These are phyloP conservation scores for Pistacia atlantica DNA, from an alignment of 345 rosid genomes.

Conservation along the genomic window DNA sequence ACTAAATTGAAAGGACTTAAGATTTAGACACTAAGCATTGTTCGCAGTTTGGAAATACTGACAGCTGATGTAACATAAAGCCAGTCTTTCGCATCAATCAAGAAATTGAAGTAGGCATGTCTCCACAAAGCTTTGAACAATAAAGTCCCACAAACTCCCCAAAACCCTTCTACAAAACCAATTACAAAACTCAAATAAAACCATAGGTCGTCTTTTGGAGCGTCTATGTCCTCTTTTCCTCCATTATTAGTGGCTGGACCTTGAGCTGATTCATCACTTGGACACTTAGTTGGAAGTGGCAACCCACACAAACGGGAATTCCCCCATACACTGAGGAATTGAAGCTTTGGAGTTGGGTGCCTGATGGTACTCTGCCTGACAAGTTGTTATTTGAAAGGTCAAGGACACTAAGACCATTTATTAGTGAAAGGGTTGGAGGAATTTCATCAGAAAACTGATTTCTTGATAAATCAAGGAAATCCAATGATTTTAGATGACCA, in stretches of 20 bases:
- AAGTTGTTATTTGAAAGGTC: not conserved
- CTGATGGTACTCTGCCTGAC: not conserved
- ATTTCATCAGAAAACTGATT: not conserved
- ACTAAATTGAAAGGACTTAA: too few species aligned
- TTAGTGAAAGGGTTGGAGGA: not conserved
- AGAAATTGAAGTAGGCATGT: too few species aligned
- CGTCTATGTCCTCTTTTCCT: not conserved
- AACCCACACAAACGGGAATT: not conserved
- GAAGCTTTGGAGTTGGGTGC: not conserved
- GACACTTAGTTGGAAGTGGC: not conserved
- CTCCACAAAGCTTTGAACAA: too few species aligned
- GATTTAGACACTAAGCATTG: too few species aligned
- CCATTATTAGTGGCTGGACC: not conserved
- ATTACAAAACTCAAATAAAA: too few species aligned
- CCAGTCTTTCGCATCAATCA: too few species aligned
- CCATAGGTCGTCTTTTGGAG: not conserved
- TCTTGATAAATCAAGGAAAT: not conserved
- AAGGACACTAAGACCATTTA: not conserved
- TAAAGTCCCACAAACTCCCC: too few species aligned
- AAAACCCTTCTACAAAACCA: not conserved
- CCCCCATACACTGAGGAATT: not conserved
- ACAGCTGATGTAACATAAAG: too few species aligned
- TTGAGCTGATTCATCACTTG: not conserved
- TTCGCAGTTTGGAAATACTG: too few species aligned
- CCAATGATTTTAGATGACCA: not conserved